These are phyloP conservation scores for Fusarium subglutinans DNA, from an alignment of 2,329 filamentous ascomycete species.

Conservation along the genomic window DNA sequence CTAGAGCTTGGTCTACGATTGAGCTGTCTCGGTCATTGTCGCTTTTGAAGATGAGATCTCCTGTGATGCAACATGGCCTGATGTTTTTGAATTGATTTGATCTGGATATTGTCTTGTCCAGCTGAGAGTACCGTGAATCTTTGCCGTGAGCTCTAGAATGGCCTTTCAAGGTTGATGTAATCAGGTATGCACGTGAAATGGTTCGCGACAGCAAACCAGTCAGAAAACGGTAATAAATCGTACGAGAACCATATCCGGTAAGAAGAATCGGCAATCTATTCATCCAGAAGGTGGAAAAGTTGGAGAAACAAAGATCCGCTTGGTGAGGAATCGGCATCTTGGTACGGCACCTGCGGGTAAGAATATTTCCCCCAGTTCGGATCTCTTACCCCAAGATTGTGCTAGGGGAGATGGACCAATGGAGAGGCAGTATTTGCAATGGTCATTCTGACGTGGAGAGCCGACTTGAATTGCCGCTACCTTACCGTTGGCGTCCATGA, in stretches of 20 bases:
- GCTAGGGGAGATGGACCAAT: not conserved
- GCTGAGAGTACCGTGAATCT: not conserved
- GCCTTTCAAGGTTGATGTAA: not conserved
- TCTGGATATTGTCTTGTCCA: not conserved
- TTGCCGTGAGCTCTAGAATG: not conserved
- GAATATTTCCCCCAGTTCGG: slow-evolving; percentile 24
- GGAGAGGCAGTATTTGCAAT: slow-evolving; percentile 11
- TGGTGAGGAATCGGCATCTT: slow-evolving; percentile 12
- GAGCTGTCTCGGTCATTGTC: not conserved
- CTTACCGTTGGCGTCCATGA: not conserved
- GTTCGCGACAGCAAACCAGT: not conserved
- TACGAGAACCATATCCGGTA: slow-evolving; percentile 21
- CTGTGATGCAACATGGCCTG: not conserved
- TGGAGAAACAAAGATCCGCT: slow-evolving; percentile 34
- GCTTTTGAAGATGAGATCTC: too few species aligned
- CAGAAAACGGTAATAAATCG: not conserved
- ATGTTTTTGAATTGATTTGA: not conserved
- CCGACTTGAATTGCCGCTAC: slow-evolving; percentile 35
- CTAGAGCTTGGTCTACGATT: not conserved
- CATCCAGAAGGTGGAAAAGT: not conserved
- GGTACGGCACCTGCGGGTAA: slow-evolving; percentile 26
- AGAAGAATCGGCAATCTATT: slow-evolving; percentile 20
- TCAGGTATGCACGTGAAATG: not conserved
- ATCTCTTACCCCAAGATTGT: slow-evolving; percentile 16
- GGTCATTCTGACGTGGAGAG: slow-evolving; percentile 24